Evolutionary conservation across 306 rosid genomes (phyloP).

Genomic region (Spatholobus suberectus): DNA sequence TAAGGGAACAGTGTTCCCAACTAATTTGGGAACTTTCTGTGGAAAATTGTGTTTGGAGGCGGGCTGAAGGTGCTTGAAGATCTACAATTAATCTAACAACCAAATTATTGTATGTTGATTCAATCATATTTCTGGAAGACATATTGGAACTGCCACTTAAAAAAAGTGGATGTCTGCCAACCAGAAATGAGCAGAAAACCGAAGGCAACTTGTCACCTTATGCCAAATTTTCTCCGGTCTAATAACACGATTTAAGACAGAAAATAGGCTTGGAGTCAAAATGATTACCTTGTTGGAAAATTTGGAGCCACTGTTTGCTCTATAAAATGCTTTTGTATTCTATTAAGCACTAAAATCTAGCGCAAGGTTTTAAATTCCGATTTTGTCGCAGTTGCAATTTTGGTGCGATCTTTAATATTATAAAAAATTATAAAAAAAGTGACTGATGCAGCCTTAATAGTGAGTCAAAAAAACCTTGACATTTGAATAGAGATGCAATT

Average conservation of each 20-base stretch:
- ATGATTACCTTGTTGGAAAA: constrained; percentile 38
- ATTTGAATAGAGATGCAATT: no score
- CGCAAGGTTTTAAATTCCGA: no score
- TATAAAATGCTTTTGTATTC: no score
- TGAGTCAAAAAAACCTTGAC: no score
- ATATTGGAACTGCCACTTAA: constrained; percentile 7
- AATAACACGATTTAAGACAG: constrained; percentile 6
- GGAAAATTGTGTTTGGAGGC: background rate
- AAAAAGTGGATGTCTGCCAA: background rate
- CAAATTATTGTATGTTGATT: background rate
- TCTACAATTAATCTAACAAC: background rate
- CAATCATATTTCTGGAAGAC: constrained; percentile 6
- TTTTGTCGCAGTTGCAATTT: no score
- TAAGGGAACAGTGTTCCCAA: background rate
- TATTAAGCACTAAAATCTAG: no score
- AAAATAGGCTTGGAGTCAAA: constrained; percentile 27
- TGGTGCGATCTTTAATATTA: no score
- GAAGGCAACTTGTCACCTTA: background rate
- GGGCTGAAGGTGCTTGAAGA: constrained; percentile 7
- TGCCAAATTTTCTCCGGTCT: background rate
- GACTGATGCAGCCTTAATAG: no score
- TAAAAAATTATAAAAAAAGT: no score
- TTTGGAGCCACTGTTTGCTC: constrained; percentile 11
- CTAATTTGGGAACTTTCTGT: background rate
- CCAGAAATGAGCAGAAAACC: background rate